phyloP scores from a whole-genome alignment of 1,284 basidiomycete genomes.

The Boletus semigastroideus region DNA sequence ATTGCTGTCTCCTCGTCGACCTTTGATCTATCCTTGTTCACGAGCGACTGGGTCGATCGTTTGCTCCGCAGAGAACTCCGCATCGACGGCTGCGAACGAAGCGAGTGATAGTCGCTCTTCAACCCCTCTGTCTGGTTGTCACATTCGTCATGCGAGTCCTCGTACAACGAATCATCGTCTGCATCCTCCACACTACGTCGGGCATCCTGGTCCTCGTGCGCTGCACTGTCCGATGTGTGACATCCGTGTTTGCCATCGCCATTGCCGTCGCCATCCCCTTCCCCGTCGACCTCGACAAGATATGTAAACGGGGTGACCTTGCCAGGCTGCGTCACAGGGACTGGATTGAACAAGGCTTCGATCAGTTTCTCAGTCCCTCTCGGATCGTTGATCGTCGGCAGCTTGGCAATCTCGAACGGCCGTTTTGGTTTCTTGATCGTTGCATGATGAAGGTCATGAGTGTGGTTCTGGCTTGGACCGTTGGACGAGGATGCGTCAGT shows the following conservation, averaged over 20 bases:
- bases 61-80: conserved; percentile 25
- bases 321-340: conserved; percentile 44
- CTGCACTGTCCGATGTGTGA: background rate
- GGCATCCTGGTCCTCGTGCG: background rate
- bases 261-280: conserved; percentile 13
- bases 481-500: conserved; percentile 26
- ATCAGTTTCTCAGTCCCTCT: conserved; percentile 69
- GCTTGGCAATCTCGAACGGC: conserved; percentile 45
- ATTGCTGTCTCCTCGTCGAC: background rate
- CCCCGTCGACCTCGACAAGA: conserved; percentile 36
- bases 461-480: background rate
- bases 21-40: conserved; percentile 7
- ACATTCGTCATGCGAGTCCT: conserved; percentile 22
- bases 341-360: conserved; percentile 75
- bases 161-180: conserved; percentile 28
- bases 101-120: conserved; percentile 34
- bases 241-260: conserved; percentile 5
- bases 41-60: conserved; percentile 20
- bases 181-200: background rate
- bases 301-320: conserved; percentile 61
- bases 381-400: conserved; percentile 54
- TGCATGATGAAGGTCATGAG: background rate
- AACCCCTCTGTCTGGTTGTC: conserved; percentile 19
- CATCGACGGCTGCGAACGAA: conserved; percentile 27
- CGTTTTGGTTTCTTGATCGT: conserved; percentile 22